Evolutionary conservation across 441 rosid genomes (phyloP), one percentile per base, ranked within the genome.

Genomic region (Corymbia citriodora): DNA sequence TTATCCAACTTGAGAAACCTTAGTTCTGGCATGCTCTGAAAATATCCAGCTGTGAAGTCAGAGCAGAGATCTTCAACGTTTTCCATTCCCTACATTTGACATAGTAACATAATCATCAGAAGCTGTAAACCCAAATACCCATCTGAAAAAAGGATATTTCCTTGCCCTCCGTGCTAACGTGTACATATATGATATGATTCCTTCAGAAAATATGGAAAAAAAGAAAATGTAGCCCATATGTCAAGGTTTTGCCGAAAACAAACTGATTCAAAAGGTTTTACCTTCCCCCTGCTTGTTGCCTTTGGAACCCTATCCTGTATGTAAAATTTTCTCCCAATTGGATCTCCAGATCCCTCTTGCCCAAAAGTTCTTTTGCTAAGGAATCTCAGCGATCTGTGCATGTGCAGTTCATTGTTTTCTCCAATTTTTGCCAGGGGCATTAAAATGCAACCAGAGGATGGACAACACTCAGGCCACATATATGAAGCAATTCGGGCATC

Each of bases 1-100:
- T 12, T 4, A 12, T 27, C 8, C 70, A 61, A 61, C 70, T 61
- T 12, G 31, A 61, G 70, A 61, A 61, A 61, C 0, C 31, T 6
- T 27, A 61, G 1, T 0, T 5, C 14, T 65, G 72, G 72, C 72
- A n/a, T n/a, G 0, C 2, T n/a, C 36, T 0, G 1, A 7, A 65
- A n/a, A 65, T 7, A 0, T 29, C n/a, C n/a, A n/a, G n/a, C n/a
- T n/a, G n/a, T n/a, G n/a, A n/a, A n/a, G n/a, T n/a, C n/a, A n/a
- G n/a, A n/a, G n/a, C n/a, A n/a, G n/a, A n/a, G n/a, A n/a, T n/a
- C n/a, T n/a, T n/a, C 72, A 14, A 63, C 36, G 2, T 29, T 7
- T 29, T 14, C 18, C 0, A 0, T 29, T 63, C 18, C 72, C 72
- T 63, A 13, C 72, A 29, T 63, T 3, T 14, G 4, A 63, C 2